phyloP scores from a whole-genome alignment of 345 rosid species.

The Eucalyptus lansdowneana region DNA sequence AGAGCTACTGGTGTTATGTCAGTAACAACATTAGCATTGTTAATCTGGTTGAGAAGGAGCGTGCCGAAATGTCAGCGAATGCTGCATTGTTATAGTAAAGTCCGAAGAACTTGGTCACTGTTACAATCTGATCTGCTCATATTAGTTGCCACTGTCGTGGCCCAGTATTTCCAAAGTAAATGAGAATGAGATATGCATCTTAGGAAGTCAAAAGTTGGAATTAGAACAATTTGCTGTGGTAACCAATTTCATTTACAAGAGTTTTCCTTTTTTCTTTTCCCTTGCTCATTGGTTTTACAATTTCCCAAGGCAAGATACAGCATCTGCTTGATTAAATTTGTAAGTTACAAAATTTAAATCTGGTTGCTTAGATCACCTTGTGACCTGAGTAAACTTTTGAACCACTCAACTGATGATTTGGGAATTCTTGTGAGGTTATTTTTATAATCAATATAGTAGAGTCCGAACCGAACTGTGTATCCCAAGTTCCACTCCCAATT shows the following conservation, averaged over 20 bases:
- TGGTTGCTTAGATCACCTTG: background rate
- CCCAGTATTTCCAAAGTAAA: background rate
- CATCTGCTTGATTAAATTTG: background rate
- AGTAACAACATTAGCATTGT: background rate
- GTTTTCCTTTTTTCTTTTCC: background rate
- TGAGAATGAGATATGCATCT: background rate
- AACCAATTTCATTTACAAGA: background rate
- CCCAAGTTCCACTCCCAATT: constrained; percentile 98
- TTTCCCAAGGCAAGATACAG: background rate
- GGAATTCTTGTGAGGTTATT: constrained; percentile 77
- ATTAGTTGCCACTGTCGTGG: background rate
- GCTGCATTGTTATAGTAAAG: background rate
- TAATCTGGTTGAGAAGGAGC: background rate
- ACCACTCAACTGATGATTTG: constrained; percentile 75
- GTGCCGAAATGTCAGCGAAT: background rate
- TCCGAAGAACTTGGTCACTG: background rate
- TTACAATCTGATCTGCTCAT: background rate
- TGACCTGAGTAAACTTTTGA: constrained; percentile 33
- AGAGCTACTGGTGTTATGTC: background rate
- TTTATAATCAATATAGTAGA: constrained; percentile 66
- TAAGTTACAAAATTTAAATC: background rate
- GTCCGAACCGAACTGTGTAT: constrained; percentile 80
- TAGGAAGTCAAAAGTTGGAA: background rate
- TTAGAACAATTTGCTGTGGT: background rate
- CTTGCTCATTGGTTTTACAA: background rate